Percentiles rank a stretch among this genome's conserved stretches.
These are phyloP conservation scores for Neurospora sp. DNA, from an alignment of 2,329 filamentous ascomycete genomes.

Conservation along the genomic window DNA sequence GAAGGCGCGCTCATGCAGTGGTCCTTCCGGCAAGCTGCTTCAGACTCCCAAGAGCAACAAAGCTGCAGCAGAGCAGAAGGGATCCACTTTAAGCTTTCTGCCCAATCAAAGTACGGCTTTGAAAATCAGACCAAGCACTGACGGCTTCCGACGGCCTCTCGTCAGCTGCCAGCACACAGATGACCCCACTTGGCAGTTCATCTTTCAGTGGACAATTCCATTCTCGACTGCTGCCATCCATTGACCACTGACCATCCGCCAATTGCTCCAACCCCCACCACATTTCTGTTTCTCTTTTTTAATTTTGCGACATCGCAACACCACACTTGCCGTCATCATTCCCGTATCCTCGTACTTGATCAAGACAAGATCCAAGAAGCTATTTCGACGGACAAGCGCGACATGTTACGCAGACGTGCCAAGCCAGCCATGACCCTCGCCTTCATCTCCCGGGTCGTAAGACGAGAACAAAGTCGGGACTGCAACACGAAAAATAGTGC, in stretches of 20 bases:
- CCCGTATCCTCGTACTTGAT: background rate
- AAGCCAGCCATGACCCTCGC: background rate
- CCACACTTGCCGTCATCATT: background rate
- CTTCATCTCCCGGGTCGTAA: background rate
- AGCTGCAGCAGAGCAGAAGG: background rate
- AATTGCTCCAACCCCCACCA: background rate
- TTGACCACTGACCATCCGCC: background rate
- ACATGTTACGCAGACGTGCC: background rate
- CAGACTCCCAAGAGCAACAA: background rate
- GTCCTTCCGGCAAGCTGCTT: background rate
- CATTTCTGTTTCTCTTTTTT: background rate
- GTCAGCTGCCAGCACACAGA: background rate
- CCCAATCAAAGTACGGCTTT: background rate
- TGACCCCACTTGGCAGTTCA: background rate
- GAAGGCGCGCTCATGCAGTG: background rate
- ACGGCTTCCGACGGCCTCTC: background rate
- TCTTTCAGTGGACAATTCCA: background rate
- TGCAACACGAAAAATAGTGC: background rate
- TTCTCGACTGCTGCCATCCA: background rate
- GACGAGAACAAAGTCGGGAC: background rate
- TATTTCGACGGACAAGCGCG: background rate
- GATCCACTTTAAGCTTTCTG: background rate
- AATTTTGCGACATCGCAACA: background rate
- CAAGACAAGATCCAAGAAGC: background rate
- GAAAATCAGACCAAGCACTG: background rate